phyloP scores from a whole-genome alignment of 768 basidiomycete genomes.

The Cantharellus anzutake region DNA sequence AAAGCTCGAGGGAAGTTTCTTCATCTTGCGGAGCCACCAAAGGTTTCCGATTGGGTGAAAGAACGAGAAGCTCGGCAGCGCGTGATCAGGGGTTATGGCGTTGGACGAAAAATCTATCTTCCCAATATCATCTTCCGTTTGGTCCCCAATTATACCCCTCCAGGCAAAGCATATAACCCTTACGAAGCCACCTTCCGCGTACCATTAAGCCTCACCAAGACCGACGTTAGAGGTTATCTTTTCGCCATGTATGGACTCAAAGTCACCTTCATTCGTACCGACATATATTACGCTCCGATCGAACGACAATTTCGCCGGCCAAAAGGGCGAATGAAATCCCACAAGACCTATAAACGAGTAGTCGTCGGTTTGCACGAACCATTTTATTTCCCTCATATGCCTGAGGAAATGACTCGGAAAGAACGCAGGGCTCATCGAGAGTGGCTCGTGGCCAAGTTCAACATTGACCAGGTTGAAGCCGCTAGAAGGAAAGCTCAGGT shows the following conservation, averaged over 20 bases:
- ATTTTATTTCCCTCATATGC: constrained; percentile 75
- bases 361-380: constrained; percentile 83
- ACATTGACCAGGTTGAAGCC: constrained; percentile 15
- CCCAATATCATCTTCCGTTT: constrained; percentile 73
- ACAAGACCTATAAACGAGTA: constrained; percentile 63
- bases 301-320: constrained; percentile 11
- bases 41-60: not conserved
- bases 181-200: constrained; percentile 90
- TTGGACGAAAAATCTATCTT: constrained; percentile 73
- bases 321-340: constrained; percentile 11
- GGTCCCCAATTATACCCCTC: constrained; percentile 62
- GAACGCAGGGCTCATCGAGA: constrained; percentile 29
- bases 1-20: not conserved
- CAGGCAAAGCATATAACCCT: constrained; percentile 73
- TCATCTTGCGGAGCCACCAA: not conserved
- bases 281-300: constrained; percentile 57
- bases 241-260: constrained; percentile 68
- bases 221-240: constrained; percentile 77
- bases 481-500: not conserved
- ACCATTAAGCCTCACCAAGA: constrained; percentile 67
- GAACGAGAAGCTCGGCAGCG: too few species aligned
- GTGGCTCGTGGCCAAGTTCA: constrained; percentile 46
- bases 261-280: constrained; percentile 90
- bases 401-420: constrained; percentile 54
- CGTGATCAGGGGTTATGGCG: constrained; percentile 12